phyloP scores from a whole-genome alignment of 495 filamentous ascomycete species.

The Xylaria longipes region DNA sequence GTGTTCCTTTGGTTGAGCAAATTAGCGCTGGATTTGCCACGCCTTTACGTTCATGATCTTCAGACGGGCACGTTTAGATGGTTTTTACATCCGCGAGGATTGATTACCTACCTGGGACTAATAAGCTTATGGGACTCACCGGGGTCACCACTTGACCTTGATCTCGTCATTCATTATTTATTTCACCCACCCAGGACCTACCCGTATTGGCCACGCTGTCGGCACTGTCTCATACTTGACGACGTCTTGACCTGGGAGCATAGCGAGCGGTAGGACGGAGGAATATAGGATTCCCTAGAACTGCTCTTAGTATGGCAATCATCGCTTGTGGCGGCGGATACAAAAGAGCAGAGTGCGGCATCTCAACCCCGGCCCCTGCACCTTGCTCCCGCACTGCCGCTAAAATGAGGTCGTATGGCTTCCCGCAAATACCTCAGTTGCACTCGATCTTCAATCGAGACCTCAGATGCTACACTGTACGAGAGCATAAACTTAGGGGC shows the following conservation, averaged over 20 bases:
- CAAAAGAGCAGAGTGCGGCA: slow-evolving; percentile 1
- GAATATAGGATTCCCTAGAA: neutral
- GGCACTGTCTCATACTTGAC: neutral
- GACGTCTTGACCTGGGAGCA: neutral
- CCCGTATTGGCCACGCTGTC: neutral
- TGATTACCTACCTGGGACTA: neutral
- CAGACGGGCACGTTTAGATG: neutral
- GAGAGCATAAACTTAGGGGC: neutral
- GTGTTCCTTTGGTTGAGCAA: neutral
- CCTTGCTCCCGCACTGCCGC: slow-evolving; percentile 18
- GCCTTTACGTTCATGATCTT: slow-evolving; percentile 1
- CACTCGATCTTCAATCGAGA: slow-evolving; percentile 20
- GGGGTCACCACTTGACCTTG: neutral
- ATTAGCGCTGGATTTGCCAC: neutral
- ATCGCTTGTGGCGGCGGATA: slow-evolving; percentile 23
- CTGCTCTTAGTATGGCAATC: neutral
- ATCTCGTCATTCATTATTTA: neutral
- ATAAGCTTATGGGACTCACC: neutral
- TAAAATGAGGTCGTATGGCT: slow-evolving; percentile 11
- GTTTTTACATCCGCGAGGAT: neutral
- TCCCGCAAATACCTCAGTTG: slow-evolving; percentile 30
- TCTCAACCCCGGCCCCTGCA: slow-evolving; percentile 12
- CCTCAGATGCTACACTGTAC: slow-evolving; percentile 24
- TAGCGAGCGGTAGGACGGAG: neutral
- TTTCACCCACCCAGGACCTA: neutral